Percentiles rank a stretch among this genome's conserved stretches.
Evolutionary conservation across 495 filamentous ascomycete species (phyloP).

Genomic region (Neurospora discreta): DNA sequence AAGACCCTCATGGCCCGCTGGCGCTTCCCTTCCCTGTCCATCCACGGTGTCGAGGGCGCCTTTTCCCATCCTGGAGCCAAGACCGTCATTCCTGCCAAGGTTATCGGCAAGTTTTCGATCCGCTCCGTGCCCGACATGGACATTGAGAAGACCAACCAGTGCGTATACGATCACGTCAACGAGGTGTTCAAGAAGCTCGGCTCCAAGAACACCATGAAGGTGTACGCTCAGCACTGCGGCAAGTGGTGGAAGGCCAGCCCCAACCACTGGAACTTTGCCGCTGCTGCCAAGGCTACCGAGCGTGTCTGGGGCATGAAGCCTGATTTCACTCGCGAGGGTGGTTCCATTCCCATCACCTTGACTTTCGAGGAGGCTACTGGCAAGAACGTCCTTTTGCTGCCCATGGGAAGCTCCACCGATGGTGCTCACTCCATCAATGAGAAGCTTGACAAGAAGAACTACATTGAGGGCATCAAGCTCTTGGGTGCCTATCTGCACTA

Average conservation of each 20-base stretch:
- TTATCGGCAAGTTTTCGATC: constrained; percentile 95
- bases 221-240: constrained; percentile 71
- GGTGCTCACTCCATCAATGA: constrained; percentile 96
- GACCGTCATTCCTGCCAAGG: constrained; percentile 97
- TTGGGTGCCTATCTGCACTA: constrained; percentile 94
- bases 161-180: constrained; percentile 70
- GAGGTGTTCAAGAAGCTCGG: constrained; percentile 68
- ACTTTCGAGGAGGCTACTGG: constrained; percentile 97
- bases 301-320: constrained; percentile 85
- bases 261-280: constrained; percentile 96
- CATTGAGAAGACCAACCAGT: constrained; percentile 70
- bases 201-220: constrained; percentile 82
- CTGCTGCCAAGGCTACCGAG: constrained; percentile 85
- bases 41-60: constrained; percentile 93
- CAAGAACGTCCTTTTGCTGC: constrained; percentile 91
- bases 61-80: constrained; percentile 92
- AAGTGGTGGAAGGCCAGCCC: constrained; percentile 98
- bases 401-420: constrained; percentile 95
- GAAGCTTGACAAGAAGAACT: constrained; percentile 93
- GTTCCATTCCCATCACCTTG: constrained; percentile 91
- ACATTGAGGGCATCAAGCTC: constrained; percentile 96
- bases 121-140: constrained; percentile 97
- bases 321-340: constrained; percentile 93
- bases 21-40: constrained; percentile 87
- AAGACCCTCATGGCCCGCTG: constrained; percentile 87